Percentiles rank a stretch among this genome's conserved stretches.
phyloP scores from a whole-genome alignment of 1,284 basidiomycete genomes.

The Boletus sp. region DNA sequence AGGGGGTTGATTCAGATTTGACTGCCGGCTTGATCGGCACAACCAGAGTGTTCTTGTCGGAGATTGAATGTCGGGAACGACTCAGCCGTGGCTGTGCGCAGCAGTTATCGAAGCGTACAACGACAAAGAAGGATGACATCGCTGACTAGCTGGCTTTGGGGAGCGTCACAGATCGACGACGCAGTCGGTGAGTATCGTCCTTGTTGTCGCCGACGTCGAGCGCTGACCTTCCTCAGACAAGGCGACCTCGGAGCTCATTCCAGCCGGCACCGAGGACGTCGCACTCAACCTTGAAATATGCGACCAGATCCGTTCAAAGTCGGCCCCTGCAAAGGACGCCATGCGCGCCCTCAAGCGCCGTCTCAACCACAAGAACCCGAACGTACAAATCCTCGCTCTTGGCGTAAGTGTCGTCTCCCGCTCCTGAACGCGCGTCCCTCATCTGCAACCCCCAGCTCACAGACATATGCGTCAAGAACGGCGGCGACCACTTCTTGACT shows the following conservation, averaged over 20 bases:
- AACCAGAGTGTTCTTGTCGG: constrained; percentile 12
- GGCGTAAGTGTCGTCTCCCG: constrained; percentile 51
- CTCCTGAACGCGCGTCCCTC: constrained; percentile 9
- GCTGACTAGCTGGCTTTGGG: constrained; percentile 66
- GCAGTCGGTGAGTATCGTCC: constrained; percentile 55
- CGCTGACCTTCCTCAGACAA: constrained; percentile 54
- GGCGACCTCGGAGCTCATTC: constrained; percentile 85
- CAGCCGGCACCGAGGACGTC: constrained; percentile 83
- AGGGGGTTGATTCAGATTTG: neutral
- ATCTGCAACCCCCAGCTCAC: constrained; percentile 55
- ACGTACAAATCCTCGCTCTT: constrained; percentile 87
- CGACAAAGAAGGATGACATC: constrained; percentile 38
- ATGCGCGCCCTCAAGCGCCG: constrained; percentile 87
- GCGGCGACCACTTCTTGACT: constrained; percentile 85
- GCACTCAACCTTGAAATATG: constrained; percentile 94
- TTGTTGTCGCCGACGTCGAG: neutral
- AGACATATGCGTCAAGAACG: constrained; percentile 97
- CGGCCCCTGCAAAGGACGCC: constrained; percentile 80
- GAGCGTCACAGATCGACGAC: constrained; percentile 71
- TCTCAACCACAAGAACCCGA: constrained; percentile 92
- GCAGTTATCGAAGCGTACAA: constrained; percentile 13
- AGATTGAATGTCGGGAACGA: constrained; percentile 18
- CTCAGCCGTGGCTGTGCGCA: constrained; percentile 20
- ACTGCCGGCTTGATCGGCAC: constrained; percentile 14
- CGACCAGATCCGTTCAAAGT: constrained; percentile 93